Evolutionary conservation across 805 yeast species (phyloP), one percentile per base, ranked within the genome.

Genomic region (Starmerella asiatica): DNA sequence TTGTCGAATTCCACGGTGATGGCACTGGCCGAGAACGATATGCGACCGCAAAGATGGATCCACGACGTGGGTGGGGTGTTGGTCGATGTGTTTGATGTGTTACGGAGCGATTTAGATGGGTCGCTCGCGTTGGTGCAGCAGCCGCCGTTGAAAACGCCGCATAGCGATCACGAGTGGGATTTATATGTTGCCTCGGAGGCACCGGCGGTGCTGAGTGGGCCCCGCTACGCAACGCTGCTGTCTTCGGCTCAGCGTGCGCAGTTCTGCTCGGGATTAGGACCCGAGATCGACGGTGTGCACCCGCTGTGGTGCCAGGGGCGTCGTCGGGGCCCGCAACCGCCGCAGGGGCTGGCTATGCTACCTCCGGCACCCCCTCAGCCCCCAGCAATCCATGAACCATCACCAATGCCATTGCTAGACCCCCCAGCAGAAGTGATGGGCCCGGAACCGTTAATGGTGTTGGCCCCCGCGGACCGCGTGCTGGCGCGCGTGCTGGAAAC

Each of bases 221-320:
- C 60, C 19, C 69, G 75, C 49, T 88, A 78, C 55, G 95, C 95
- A 0, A 76, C 93, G 0, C 59, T 88, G 36, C 84, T 88, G 7
- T 72, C 74, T 40, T 71, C 83, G 6, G 91, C 95, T 4, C 32
- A 38, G 29, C 35, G 26, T 2, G 48, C 55, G 3, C 40, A 44
- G 9, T 50, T 44, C 47, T 51, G 55, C 33, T 16, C 23, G n/a
- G 43, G 47, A 14, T 26, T 23, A 3, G 44, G 44, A 6, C 8
- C 21, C 24, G 19, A 20, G 23, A 40, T 52, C 27, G 17, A 51
- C 53, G 27, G 50, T 52, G 30, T 68, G 38, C 54, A 50, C 26
- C 54, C 56, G 9, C 14, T 29, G 12, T 45, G 52, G 51, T 51
- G 55, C 36, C 53, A 49, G 21, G 37, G 19, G 29, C 9, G 21